These are phyloP conservation scores for Fusarium ambrosium DNA, from an alignment of 2,329 filamentous ascomycete genomes.

Conservation along the genomic window DNA sequence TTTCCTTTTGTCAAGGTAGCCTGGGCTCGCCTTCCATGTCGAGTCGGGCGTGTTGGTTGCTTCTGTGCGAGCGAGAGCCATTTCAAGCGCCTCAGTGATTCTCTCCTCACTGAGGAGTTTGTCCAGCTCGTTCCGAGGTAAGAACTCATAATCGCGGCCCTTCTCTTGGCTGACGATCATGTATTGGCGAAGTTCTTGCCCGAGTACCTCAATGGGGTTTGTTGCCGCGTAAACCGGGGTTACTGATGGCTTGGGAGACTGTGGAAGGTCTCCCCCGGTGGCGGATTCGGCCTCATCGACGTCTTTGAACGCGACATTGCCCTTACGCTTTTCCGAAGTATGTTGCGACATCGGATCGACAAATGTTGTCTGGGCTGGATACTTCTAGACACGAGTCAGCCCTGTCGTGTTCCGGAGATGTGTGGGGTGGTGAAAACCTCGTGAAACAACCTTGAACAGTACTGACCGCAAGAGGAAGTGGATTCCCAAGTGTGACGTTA, in stretches of 20 bases:
- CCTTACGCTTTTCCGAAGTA: background rate
- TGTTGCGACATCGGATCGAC: background rate
- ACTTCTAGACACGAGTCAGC: background rate
- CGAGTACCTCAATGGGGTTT: background rate
- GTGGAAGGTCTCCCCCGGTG: background rate
- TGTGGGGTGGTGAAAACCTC: background rate
- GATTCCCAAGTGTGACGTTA: background rate
- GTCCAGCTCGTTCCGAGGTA: constrained; percentile 1
- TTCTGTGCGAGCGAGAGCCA: background rate
- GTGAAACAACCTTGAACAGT: background rate
- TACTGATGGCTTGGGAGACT: background rate
- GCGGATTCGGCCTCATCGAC: background rate
- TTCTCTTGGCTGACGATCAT: background rate
- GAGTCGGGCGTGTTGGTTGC: background rate
- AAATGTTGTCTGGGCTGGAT: background rate
- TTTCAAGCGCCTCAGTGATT: background rate
- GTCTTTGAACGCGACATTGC: background rate
- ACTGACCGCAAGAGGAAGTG: background rate
- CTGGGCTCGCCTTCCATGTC: background rate
- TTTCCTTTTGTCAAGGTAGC: background rate
- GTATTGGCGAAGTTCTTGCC: background rate
- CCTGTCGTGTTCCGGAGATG: background rate
- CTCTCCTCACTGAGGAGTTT: background rate
- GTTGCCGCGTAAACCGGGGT: background rate
- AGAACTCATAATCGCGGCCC: background rate